Conservation (phyloP, 345 rosid species). For the Boechera retrofracta region DNA sequence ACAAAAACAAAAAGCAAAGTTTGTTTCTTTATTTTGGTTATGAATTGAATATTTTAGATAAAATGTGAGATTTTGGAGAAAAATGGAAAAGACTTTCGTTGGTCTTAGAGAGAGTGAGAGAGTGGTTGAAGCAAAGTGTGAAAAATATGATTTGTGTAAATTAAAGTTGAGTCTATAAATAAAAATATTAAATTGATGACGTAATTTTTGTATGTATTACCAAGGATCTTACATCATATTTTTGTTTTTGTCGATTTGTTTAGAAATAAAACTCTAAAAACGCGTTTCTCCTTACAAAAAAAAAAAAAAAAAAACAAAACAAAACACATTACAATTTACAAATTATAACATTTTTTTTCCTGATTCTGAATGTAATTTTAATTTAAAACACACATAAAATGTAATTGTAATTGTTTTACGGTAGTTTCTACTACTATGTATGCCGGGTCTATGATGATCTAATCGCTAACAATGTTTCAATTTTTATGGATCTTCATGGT, state of each 20-base stretch:
- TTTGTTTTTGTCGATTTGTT: not conserved
- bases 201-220: not conserved
- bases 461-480: too few species aligned
- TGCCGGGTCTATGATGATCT: too few species aligned
- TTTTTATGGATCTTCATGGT: too few species aligned
- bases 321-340: too few species aligned
- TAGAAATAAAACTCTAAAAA: not conserved
- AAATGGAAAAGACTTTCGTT: constrained; percentile 17
- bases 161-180: constrained; percentile 33
- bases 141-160: constrained; percentile 41
- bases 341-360: too few species aligned
- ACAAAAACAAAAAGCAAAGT: constrained; percentile 7
- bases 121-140: constrained; percentile 48
- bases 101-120: constrained; percentile 29
- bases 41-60: not conserved
- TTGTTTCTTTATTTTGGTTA: not conserved
- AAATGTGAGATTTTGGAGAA: not conserved
- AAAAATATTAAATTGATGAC: constrained; percentile 10
- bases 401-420: too few species aligned
- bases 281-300: not conserved
- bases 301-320: too few species aligned
- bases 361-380: too few species aligned
- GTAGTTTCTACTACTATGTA: too few species aligned
- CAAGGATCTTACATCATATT: constrained; percentile 3
- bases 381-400: too few species aligned